Percentiles rank a stretch among this genome's conserved stretches.
Conservation (phyloP, 345 rosid genomes). For the Rhodamnia argentea region DNA sequence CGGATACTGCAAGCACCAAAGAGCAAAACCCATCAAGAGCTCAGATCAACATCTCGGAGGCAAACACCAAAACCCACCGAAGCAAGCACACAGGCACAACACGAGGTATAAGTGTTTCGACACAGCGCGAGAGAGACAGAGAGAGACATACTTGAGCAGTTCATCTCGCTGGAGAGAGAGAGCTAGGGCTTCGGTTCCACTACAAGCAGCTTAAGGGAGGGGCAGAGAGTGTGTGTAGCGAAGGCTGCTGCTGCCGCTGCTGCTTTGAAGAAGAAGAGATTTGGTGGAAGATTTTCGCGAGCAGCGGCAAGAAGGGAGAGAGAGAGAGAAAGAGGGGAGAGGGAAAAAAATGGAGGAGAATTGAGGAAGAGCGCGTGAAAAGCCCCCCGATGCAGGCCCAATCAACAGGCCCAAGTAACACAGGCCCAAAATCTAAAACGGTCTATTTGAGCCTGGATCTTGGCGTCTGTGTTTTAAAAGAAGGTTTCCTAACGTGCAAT, state of each 20-base stretch:
- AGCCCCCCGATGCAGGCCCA: not conserved
- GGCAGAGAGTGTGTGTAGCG: not conserved
- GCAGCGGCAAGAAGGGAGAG: not conserved
- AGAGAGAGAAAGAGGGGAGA: not conserved
- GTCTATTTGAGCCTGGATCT: not conserved
- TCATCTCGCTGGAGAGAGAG: conserved; percentile 27
- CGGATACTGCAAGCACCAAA: conserved; percentile 49
- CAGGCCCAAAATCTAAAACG: not conserved
- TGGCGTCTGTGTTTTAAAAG: too few species aligned
- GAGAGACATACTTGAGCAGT: conserved; percentile 58
- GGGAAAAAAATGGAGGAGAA: not conserved
- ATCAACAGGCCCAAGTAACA: not conserved
- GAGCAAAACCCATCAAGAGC: not conserved
- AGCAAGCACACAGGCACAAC: not conserved
- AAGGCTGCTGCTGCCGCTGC: not conserved
- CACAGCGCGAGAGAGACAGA: not conserved
- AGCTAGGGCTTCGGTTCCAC: conserved; percentile 15
- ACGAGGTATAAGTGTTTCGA: not conserved
- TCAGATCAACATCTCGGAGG: not conserved
- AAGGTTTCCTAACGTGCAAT: too few species aligned
- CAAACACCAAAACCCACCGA: not conserved
- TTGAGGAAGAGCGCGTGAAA: not conserved
- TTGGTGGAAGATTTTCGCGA: not conserved
- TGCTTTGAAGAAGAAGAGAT: not conserved
- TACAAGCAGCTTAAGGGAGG: not conserved